Conservation (phyloP, 1,139 yeast species). For the Schwanniomyces etchellsii region DNA sequence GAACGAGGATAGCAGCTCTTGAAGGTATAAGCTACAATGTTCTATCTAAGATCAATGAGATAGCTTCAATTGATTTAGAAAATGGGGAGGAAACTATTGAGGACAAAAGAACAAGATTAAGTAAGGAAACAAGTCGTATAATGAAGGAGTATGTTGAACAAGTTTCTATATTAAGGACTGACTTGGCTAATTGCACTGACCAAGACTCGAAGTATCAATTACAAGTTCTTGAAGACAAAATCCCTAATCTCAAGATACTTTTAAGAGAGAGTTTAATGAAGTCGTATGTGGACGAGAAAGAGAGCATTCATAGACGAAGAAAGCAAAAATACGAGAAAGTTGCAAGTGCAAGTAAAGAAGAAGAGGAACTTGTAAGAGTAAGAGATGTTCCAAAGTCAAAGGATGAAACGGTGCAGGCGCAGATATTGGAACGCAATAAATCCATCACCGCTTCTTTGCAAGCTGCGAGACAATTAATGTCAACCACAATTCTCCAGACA, state of each 20-base stretch:
- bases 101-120: constrained; percentile 10
- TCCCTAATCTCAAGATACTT: constrained; percentile 15
- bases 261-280: constrained; percentile 22
- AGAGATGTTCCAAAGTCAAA: constrained; percentile 4
- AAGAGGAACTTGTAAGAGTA: constrained; percentile 9
- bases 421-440: constrained; percentile 43
- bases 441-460: constrained; percentile 50
- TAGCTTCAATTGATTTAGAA: too few species aligned
- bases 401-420: constrained; percentile 20
- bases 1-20: too few species aligned
- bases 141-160: too few species aligned
- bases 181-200: too few species aligned
- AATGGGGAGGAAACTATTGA: constrained; percentile 15
- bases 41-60: constrained; percentile 10
- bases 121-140: constrained; percentile 10
- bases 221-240: constrained; percentile 18
- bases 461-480: constrained; percentile 49
- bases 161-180: too few species aligned
- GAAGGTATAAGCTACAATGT: constrained; percentile 5
- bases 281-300: constrained; percentile 19
- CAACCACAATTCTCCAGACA: constrained; percentile 52
- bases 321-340: constrained; percentile 17
- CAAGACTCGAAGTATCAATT: too few species aligned
- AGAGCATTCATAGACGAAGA: constrained; percentile 23
- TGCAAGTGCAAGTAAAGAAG: constrained; percentile 5